A percentile compares a stretch with the other conserved stretches of the same genome.
Evolutionary conservation across 345 rosid genomes (phyloP).

Genomic region (Citrus unshiu): DNA sequence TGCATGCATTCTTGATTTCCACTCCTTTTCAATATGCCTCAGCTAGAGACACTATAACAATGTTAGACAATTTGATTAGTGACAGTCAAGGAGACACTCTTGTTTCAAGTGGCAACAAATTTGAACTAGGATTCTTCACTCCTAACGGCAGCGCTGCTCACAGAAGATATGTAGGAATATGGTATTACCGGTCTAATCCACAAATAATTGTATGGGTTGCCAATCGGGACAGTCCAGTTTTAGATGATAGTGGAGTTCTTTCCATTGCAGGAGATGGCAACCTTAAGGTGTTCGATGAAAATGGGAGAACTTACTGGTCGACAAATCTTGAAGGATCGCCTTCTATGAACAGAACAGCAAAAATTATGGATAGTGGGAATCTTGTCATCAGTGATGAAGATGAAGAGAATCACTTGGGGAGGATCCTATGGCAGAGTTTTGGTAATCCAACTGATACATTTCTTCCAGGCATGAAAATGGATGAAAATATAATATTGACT

Average conservation of each 20-base stretch:
- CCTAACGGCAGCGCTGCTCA: conserved; percentile 28
- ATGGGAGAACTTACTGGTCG: conserved; percentile 25
- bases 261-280: conserved; percentile 25
- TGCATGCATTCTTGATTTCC: background rate
- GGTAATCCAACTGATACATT: conserved; percentile 52
- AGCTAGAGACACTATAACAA: conserved; percentile 28
- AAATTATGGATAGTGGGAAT: conserved; percentile 42
- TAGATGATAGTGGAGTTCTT: conserved; percentile 4
- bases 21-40: conserved; percentile 16
- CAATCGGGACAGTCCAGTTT: conserved; percentile 32
- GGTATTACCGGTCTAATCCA: conserved; percentile 30
- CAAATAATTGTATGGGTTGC: conserved; percentile 45
- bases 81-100: conserved; percentile 33
- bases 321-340: conserved; percentile 9
- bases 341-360: conserved; percentile 5
- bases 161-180: conserved; percentile 42
- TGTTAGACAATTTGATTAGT: conserved; percentile 22
- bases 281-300: conserved; percentile 24
- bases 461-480: conserved; percentile 59
- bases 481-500: conserved; percentile 25
- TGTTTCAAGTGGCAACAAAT: conserved; percentile 28
- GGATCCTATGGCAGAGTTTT: conserved; percentile 43
- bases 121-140: conserved; percentile 49
- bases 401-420: background rate
- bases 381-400: conserved; percentile 29